These are phyloP conservation scores for Camelina laxa DNA, from an alignment of 345 rosid genomes.

Conservation along the genomic window DNA sequence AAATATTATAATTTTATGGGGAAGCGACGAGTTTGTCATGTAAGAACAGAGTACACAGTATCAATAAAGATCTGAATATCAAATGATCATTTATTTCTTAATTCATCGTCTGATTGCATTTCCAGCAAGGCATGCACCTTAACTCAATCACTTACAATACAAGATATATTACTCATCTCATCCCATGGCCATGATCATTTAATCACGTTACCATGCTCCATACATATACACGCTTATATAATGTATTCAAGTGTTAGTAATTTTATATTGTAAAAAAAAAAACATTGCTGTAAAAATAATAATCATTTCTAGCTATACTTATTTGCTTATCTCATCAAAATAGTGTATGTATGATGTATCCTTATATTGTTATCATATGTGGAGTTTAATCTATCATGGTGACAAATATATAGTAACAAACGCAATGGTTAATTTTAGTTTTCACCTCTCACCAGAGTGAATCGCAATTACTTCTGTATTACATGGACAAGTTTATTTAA, in stretches of 20 bases:
- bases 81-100: background rate
- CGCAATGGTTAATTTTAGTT: background rate
- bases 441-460: background rate
- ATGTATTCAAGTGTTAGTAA: background rate
- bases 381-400: too few species aligned
- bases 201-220: conserved; percentile 14
- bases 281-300: background rate
- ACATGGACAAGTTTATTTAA: background rate
- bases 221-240: background rate
- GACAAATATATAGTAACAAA: too few species aligned
- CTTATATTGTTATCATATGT: too few species aligned
- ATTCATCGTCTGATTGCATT: conserved; percentile 10
- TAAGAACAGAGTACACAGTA: conserved; percentile 33
- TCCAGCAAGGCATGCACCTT: conserved; percentile 31
- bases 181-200: background rate
- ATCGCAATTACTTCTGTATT: background rate
- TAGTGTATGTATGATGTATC: background rate
- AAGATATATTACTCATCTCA: background rate
- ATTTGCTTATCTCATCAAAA: background rate
- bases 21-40: conserved; percentile 38
- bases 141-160: conserved; percentile 9
- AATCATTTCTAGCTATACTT: background rate
- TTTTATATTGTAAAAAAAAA: background rate
- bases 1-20: conserved; percentile 28
- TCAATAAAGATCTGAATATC: conserved; percentile 36